Evolutionary conservation across 2,329 filamentous ascomycete genomes (phyloP), one percentile per base, ranked within the genome.

Genomic region (Pseudogymnoascus sp.): DNA sequence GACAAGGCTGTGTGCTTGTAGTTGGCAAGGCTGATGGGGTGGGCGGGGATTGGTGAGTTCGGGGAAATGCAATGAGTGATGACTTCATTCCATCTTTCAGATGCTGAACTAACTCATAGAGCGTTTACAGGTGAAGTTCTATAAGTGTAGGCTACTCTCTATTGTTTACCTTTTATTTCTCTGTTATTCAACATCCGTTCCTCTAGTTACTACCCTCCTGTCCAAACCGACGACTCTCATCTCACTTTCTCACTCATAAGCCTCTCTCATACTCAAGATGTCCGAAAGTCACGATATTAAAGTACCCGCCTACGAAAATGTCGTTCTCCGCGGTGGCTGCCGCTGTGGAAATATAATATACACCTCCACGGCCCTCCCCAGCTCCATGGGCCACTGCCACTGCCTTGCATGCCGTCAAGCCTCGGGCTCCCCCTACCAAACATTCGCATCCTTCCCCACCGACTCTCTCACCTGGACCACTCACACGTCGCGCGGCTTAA

Each of bases 371-470:
- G 65, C 65, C 1, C 67, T 72, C 0, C 78, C 79, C 0, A 69
- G 67, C 11, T 64, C 69, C 24, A 69, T 79, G 29, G 73, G 71
- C 16, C 70, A 77, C 63, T 82, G 80, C 69, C 75, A 81, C 68
- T 82, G 80, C 67, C 71, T 69, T n/a, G 76, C 76, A 42, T 83
- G 80, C 65, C 78, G 79, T 63, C 77, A 78, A 67, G 65, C 80
- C 40, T 77, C 79, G 1, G 79, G 80, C 11, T 76, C 75, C 3
- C 75, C 76, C 1, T 82, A 74, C 64, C 71, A 80, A 37, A 73
- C 76, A 3, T 82, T 79, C 65, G 72, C 73, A 6, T 64, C 72
- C 7, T 75, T 81, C 42, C 70, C 74, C 0, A 65, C 64, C 38
- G 63, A 67, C 6, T 65, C 72, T 26, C 65, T 82, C 44, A 73